Base-by-base conservation (phyloP, 257 asterid genomes). In the Coffea canephora region DNA sequence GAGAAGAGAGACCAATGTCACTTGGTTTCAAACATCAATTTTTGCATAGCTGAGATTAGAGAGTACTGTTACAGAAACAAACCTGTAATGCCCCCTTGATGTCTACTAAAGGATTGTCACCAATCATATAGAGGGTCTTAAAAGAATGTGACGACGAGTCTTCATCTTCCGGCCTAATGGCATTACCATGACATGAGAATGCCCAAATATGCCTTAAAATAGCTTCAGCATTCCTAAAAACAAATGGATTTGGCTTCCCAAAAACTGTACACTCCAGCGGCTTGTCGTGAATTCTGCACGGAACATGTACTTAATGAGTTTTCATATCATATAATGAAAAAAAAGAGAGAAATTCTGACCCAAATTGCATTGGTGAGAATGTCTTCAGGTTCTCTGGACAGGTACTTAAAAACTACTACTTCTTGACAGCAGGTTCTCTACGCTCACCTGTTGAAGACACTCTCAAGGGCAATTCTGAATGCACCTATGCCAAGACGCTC, bases 401-500 rank as follows among this genome's bases (percentile, higher is more conserved):
- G 18, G 25, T 57, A 57, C 23, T 18, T 57, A 5, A 57, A 57
- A 57, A 57, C 64, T 57, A 57, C 64, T 16, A 57, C 21, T 18
- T 18, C 25, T 16, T 57, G 64, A 57, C 0, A 9, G 25, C 64
- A 18, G 64, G 21, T 19, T 6, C 21, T 8, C 73, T 66, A 71
- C 69, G 65, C 81, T 77, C 54, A 89, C 93, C 93, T 86, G 88
- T 87, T 89, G 85, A 88, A 91, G 80, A 91, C 84, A 79, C 90
- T 87, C 86, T 89, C 91, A 59, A 91, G 91, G 49, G 95, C 91
- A 71, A 83, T 88, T 79, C 92, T 86, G 79, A 90, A 90, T 73
- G 94, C 92, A 65, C 94, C 94, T 87, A 88, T 84, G 77, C 94
- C 94, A 69, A 91, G 92, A 65, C 93, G 92, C 85, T 91, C 87